Conservation (phyloP, 1,284 basidiomycete genomes). For the Gymnopus androsaceus region DNA sequence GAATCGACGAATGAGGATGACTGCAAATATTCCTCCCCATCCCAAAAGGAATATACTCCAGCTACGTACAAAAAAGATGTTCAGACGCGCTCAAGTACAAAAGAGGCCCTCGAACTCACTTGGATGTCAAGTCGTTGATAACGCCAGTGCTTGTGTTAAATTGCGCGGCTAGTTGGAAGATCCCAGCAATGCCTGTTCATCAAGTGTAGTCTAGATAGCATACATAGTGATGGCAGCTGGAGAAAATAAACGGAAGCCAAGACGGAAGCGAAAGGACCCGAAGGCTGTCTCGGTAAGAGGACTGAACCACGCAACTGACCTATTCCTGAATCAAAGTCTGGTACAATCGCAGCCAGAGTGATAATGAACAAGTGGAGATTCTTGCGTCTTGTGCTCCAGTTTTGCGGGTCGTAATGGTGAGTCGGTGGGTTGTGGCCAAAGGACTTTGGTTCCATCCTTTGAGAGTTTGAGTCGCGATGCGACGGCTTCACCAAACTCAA, state of each 20-base stretch:
- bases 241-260: neutral
- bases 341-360: conserved; percentile 66
- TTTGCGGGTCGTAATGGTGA: conserved; percentile 66
- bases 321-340: conserved; percentile 70
- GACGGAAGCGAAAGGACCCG: neutral
- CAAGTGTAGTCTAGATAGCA: neutral
- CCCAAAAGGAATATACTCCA: conserved; percentile 72
- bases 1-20: conserved; percentile 17
- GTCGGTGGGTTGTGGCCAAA: conserved; percentile 68
- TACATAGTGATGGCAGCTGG: neutral
- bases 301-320: conserved; percentile 37
- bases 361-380: conserved; percentile 58
- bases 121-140: conserved; percentile 68
- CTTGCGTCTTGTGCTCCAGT: conserved; percentile 53
- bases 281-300: no score
- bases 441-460: conserved; percentile 47
- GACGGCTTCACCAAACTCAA: conserved; percentile 52
- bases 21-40: conserved; percentile 33
- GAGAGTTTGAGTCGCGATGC: conserved; percentile 52
- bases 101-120: conserved; percentile 37
- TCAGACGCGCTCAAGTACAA: neutral
- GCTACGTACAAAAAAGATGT: conserved; percentile 31
- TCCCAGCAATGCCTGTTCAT: conserved; percentile 51
- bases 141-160: conserved; percentile 58
- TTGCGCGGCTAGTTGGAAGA: conserved; percentile 61